phyloP scores from a whole-genome alignment of 73 alveolate genomes.

The Diophrys sp. region DNA sequence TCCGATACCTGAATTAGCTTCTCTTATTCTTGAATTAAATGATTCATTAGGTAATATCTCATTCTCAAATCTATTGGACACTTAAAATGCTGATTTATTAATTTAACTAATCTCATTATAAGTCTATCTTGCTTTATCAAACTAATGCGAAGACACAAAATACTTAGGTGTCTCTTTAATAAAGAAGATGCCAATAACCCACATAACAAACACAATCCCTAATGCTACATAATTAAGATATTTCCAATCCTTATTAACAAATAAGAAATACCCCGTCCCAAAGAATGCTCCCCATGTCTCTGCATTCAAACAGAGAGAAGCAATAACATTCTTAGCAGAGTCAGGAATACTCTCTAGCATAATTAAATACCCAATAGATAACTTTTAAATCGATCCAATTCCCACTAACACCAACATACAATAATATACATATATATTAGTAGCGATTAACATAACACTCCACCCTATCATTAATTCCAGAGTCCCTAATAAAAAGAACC shows the following conservation, averaged over 20 bases:
- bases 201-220: not conserved
- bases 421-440: not conserved
- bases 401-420: slow-evolving; percentile 9
- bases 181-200: slow-evolving; percentile 1
- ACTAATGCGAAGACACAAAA: not conserved
- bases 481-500: slow-evolving; percentile 14
- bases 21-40: slow-evolving; percentile 4
- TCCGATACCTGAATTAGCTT: too few relatives aligned
- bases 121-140: slow-evolving; percentile 8
- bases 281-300: slow-evolving; percentile 20
- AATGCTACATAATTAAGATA: not conserved
- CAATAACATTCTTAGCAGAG: not conserved
- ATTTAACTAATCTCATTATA: slow-evolving; percentile 2
- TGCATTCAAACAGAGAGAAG: slow-evolving; percentile 1
- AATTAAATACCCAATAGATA: slow-evolving; percentile 21
- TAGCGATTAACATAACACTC: slow-evolving; percentile 5
- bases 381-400: slow-evolving; percentile 1
- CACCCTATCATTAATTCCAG: not conserved
- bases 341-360: slow-evolving; percentile 35
- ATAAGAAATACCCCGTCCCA: slow-evolving; percentile 13
- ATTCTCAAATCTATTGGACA: not conserved
- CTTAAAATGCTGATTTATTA: not conserved
- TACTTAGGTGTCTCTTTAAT: slow-evolving; percentile 20
- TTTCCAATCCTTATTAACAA: slow-evolving; percentile 25
- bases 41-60: not conserved